A percentile compares a stretch with the other conserved stretches of the same genome.
phyloP scores from a whole-genome alignment of 345 rosid species.

The Eucalyptus marginata region DNA sequence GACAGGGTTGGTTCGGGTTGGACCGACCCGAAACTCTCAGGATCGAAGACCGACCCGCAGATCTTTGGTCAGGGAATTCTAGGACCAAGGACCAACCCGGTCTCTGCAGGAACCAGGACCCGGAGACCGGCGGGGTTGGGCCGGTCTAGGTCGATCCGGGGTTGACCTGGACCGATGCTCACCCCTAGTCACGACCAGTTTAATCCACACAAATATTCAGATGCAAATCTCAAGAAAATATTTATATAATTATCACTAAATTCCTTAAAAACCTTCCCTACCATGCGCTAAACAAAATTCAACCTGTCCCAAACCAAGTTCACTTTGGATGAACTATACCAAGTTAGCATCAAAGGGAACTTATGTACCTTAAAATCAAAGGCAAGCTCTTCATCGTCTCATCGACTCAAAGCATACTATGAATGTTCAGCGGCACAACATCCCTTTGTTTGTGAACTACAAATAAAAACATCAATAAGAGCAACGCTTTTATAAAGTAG shows the following conservation, averaged over 20 bases:
- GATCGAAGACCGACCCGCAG: too few relatives aligned
- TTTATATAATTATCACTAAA: background rate
- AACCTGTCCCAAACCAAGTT: background rate
- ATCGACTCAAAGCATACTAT: slow-evolving; percentile 42
- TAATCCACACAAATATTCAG: background rate
- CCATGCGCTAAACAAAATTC: background rate
- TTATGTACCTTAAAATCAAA: slow-evolving; percentile 37
- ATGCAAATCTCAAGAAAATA: background rate
- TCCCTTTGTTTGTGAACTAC: slow-evolving; percentile 86
- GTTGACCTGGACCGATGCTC: too few relatives aligned
- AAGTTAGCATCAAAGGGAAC: too few relatives aligned
- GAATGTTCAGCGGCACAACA: slow-evolving; percentile 51
- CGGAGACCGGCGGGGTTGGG: too few relatives aligned
- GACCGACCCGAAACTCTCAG: too few relatives aligned
- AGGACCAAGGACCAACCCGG: too few relatives aligned
- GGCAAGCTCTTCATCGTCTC: slow-evolving; percentile 66
- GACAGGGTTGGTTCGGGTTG: too few relatives aligned
- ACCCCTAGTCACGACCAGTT: too few relatives aligned
- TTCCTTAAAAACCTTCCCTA: background rate
- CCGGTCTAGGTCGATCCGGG: too few relatives aligned
- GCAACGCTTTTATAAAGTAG: background rate
- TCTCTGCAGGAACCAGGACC: too few relatives aligned
- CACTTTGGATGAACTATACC: too few relatives aligned
- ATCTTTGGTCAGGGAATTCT: too few relatives aligned
- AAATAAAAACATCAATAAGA: background rate